Evolutionary conservation across 306 rosid species (phyloP), one percentile per base, ranked within the genome.

Genomic region (Vicia faba): DNA sequence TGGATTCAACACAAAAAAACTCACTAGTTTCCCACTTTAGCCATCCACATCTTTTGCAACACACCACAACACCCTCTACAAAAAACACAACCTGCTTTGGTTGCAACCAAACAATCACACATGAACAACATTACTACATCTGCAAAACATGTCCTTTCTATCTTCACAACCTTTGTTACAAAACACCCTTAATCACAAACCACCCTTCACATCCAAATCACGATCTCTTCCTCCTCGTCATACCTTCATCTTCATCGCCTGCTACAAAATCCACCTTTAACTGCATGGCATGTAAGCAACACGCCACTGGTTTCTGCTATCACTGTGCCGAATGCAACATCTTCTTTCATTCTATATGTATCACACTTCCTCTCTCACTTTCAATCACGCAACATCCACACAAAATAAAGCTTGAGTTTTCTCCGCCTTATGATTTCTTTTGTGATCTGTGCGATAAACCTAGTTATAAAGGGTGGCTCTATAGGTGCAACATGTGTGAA

Each of bases 401-500:
- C 72, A 51, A 67, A 43, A 41, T 87, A 49, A 75, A 83, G 31
- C 83, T 85, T 7, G 72, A 82, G 36, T 83, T 71, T 48, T 65
- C 77, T 0, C 81, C 90, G 0, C 95, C 86, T 0, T 79, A 76
- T 20, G 81, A 83, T 19, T 85, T 85, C 79, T 78, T 66, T 57
- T 87, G 88, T 69, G 89, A 87, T 51, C 33, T 87, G 40, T 87
- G 88, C 68, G 57, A 68, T 25, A 78, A 77, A 18, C 69, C 86
- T 0, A 62, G 85, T 64, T 66, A 65, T 23, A 78, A 66, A 5
- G 81, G 81, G 2, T 87, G 95, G 95, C 85, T 87, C 4, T 87
- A 83, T 66, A 66, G 90, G 69, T 87, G 95, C 65, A 81, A 19
- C 65, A 79, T 74, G 33, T 87, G 95, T 33, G 90, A 87, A 62